Conservation (phyloP, 331 rosid species). For the Malus hybrid region DNA sequence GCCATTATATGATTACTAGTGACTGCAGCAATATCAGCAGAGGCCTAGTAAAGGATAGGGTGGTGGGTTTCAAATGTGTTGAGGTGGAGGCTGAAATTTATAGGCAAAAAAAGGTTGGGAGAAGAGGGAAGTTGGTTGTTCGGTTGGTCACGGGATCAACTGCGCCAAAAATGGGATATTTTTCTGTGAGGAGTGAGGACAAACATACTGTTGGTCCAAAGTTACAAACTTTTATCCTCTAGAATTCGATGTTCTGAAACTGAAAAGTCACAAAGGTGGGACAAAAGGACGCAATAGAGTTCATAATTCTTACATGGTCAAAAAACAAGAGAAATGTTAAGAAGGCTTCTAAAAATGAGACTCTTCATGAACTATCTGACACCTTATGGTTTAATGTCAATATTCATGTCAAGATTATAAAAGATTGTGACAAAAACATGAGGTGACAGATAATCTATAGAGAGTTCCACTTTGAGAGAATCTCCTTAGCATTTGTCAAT, state of each 20-base stretch:
- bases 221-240: constrained; percentile 12
- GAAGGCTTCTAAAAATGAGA: rapidly evolving
- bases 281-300: not conserved
- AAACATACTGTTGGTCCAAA: not conserved
- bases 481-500: too few species aligned
- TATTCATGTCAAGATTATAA: too few species aligned
- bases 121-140: constrained; percentile 28
- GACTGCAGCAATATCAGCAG: not conserved
- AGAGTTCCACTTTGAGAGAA: too few species aligned
- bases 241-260: constrained; percentile 3
- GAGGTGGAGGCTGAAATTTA: constrained; percentile 19
- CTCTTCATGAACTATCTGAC: too few species aligned
- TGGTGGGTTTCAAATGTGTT: constrained; percentile 1
- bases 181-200: constrained; percentile 8
- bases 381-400: too few species aligned
- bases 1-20: constrained; percentile 16
- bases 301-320: constrained; percentile 4
- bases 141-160: constrained; percentile 63
- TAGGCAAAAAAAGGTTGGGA: constrained; percentile 3
- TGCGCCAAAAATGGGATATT: constrained; percentile 40
- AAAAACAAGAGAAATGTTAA: not conserved
- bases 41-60: not conserved
- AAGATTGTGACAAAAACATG: too few species aligned
- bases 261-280: not conserved
- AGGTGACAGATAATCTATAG: too few species aligned